Conservation (phyloP, 805 yeast species). For the Wickerhamomyces alni region DNA sequence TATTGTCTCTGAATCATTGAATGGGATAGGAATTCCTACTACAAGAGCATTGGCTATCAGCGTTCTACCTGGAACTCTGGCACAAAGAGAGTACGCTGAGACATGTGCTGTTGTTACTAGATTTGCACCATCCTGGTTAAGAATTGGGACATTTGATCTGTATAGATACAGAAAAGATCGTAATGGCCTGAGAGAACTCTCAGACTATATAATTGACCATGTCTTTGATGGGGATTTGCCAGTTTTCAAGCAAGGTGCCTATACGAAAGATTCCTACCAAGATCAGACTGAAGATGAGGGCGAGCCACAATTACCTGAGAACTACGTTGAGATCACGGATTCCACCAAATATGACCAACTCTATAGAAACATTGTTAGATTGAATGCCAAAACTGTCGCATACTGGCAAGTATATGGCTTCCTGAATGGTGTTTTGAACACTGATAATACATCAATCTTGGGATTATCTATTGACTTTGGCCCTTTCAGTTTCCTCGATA, state of each 20-base stretch:
- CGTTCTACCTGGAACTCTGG: slow-evolving; percentile 66
- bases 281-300: slow-evolving; percentile 20
- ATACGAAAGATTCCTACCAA: slow-evolving; percentile 16
- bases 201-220: slow-evolving; percentile 68
- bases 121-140: slow-evolving; percentile 79
- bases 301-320: slow-evolving; percentile 1
- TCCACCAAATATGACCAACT: slow-evolving; percentile 62
- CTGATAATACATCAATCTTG: slow-evolving; percentile 87
- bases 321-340: slow-evolving; percentile 24
- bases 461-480: slow-evolving; percentile 93
- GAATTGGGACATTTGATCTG: slow-evolving; percentile 85
- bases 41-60: slow-evolving; percentile 78
- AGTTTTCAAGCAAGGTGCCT: slow-evolving; percentile 17
- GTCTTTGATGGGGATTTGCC: slow-evolving; percentile 39
- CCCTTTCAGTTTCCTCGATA: slow-evolving; percentile 88
- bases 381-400: slow-evolving; percentile 76
- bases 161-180: slow-evolving; percentile 71
- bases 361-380: slow-evolving; percentile 61
- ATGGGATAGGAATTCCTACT: slow-evolving; percentile 80
- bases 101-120: slow-evolving; percentile 81
- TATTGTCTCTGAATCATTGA: slow-evolving; percentile 72
- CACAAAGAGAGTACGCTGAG: slow-evolving; percentile 67
- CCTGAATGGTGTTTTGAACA: slow-evolving; percentile 88
- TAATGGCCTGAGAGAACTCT: slow-evolving; percentile 49
- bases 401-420: slow-evolving; percentile 91